Conservation (phyloP, 1,139 yeast species). For the Nakaseomyces uthaithaninus region DNA sequence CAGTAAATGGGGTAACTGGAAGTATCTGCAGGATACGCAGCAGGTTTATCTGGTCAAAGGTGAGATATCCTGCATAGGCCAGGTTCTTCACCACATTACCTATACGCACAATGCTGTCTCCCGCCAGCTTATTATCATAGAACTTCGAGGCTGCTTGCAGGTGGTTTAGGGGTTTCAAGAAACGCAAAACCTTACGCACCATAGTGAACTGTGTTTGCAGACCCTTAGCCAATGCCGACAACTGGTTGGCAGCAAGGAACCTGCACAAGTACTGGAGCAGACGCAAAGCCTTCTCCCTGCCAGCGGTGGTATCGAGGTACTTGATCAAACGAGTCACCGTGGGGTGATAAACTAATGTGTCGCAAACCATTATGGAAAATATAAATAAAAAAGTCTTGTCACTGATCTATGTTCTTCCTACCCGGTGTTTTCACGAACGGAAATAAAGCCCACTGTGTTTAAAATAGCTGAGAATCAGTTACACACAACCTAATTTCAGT, state of each 20-base stretch:
- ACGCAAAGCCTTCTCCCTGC: conserved; percentile 56
- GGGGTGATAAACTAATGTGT: conserved; percentile 44
- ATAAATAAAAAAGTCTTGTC: too few relatives aligned
- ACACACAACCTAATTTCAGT: too few relatives aligned
- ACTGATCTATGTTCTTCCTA: too few relatives aligned
- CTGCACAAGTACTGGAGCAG: conserved; percentile 75
- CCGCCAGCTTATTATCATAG: conserved; percentile 63
- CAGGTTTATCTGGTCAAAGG: conserved; percentile 68
- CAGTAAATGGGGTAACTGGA: conserved; percentile 33
- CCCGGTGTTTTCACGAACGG: too few relatives aligned
- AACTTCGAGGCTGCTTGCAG: conserved; percentile 62
- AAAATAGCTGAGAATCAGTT: too few relatives aligned
- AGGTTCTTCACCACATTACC: conserved; percentile 50
- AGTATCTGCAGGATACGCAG: conserved; percentile 39
- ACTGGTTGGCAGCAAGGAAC: conserved; percentile 57
- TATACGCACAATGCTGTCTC: conserved; percentile 50
- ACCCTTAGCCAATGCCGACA: conserved; percentile 47
- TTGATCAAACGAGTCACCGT: conserved; percentile 53
- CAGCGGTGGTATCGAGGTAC: conserved; percentile 60
- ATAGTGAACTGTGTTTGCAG: conserved; percentile 46
- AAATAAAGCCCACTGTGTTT: too few relatives aligned
- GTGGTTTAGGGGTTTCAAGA: conserved; percentile 75
- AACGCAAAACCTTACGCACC: conserved; percentile 77
- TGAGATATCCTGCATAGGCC: conserved; percentile 66
- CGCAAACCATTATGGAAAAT: conserved; percentile 10